phyloP scores from a whole-genome alignment of 1,284 basidiomycete species.

The Trichosporon sp. region DNA sequence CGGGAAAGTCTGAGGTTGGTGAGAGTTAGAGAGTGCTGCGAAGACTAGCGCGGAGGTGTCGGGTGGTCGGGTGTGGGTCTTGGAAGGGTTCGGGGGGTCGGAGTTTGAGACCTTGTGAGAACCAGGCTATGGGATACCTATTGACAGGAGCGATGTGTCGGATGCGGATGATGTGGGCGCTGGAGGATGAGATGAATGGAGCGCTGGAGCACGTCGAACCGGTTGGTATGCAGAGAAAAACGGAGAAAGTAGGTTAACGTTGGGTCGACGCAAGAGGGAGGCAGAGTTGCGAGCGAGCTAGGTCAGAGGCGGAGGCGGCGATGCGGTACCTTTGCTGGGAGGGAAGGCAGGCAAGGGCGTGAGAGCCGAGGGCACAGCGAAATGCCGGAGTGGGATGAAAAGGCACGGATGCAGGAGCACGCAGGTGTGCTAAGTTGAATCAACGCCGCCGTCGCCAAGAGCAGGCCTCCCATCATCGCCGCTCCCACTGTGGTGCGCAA shows the following conservation, averaged over 20 bases:
- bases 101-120: constrained; percentile 16
- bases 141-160: constrained; percentile 11
- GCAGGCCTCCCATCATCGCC: neutral
- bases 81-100: neutral
- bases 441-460: constrained; percentile 8
- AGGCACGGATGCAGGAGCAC: constrained; percentile 12
- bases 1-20: neutral
- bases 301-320: neutral
- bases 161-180: constrained; percentile 17
- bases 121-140: neutral
- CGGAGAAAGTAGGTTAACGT: constrained; percentile 15
- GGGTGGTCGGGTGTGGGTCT: neutral
- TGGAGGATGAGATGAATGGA: neutral
- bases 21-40: constrained; percentile 10
- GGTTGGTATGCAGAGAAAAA: constrained; percentile 14
- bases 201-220: neutral
- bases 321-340: neutral
- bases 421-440: constrained; percentile 6
- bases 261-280: neutral
- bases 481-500: neutral
- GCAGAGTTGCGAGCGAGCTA: neutral
- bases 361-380: neutral
- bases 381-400: constrained; percentile 3
- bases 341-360: neutral
- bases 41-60: neutral